phyloP scores from a whole-genome alignment of 2,329 filamentous ascomycete species.

The Fusarium globosum region DNA sequence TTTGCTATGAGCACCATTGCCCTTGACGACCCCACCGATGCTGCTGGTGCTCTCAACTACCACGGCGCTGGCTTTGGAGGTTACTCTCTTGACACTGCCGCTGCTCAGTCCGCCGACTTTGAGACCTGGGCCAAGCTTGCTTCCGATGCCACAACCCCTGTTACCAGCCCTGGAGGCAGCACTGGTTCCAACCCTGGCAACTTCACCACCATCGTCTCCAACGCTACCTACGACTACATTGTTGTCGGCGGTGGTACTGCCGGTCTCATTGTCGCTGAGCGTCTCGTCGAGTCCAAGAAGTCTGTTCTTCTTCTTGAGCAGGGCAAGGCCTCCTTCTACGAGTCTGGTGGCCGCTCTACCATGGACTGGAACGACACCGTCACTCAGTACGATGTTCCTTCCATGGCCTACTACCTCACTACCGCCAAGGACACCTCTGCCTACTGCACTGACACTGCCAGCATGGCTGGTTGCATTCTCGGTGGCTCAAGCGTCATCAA shows the following conservation, averaged over 20 bases:
- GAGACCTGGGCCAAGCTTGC: slow-evolving; percentile 57
- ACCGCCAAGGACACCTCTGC: slow-evolving; percentile 70
- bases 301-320: slow-evolving; percentile 71
- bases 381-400: slow-evolving; percentile 77
- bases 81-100: slow-evolving; percentile 51
- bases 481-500: slow-evolving; percentile 76
- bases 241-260: slow-evolving; percentile 72
- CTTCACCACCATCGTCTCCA: slow-evolving; percentile 48
- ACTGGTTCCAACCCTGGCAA: slow-evolving; percentile 40
- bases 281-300: slow-evolving; percentile 68
- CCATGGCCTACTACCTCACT: slow-evolving; percentile 78
- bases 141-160: slow-evolving; percentile 51
- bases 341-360: slow-evolving; percentile 72
- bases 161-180: slow-evolving; percentile 39
- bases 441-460: slow-evolving; percentile 73
- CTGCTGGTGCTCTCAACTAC: slow-evolving; percentile 50
- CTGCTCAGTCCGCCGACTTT: slow-evolving; percentile 55
- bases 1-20: slow-evolving; percentile 64
- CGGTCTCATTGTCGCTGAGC: slow-evolving; percentile 70
- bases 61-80: slow-evolving; percentile 61
- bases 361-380: slow-evolving; percentile 73
- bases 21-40: slow-evolving; percentile 51
- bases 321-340: slow-evolving; percentile 66
- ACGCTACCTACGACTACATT: slow-evolving; percentile 68
- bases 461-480: slow-evolving; percentile 78